These are phyloP conservation scores for Xylaria sp. DNA, from an alignment of 2,329 filamentous ascomycete genomes.

Conservation along the genomic window DNA sequence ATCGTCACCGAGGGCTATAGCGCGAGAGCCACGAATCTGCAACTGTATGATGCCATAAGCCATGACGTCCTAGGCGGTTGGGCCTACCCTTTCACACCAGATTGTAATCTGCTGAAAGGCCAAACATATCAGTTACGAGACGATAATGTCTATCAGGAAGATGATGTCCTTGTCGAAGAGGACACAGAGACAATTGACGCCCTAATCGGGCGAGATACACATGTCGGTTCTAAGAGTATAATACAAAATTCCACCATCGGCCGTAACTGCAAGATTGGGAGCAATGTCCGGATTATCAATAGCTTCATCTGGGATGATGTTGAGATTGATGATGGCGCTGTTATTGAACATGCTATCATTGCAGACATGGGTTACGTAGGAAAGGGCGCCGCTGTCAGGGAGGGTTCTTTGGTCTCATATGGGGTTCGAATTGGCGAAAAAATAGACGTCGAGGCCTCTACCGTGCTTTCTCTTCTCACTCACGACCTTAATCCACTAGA, in stretches of 20 bases:
- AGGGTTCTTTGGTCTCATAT: conserved; percentile 82
- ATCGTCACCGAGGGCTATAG: conserved; percentile 86
- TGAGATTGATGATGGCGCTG: conserved; percentile 77
- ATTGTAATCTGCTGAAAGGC: conserved; percentile 82
- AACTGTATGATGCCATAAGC: conserved; percentile 89
- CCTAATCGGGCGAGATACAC: conserved; percentile 80
- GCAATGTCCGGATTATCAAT: conserved; percentile 80
- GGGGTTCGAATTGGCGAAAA: conserved; percentile 76
- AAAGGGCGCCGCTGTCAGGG: conserved; percentile 72
- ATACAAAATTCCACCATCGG: conserved; percentile 85
- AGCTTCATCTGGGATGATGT: conserved; percentile 91
- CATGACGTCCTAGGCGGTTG: conserved; percentile 87
- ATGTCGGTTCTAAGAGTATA: conserved; percentile 75
- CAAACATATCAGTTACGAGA: conserved; percentile 79
- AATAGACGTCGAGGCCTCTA: conserved; percentile 55
- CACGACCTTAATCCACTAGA: conserved; percentile 52
- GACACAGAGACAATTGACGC: conserved; percentile 77
- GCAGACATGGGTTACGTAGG: conserved; percentile 79
- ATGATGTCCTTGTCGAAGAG: conserved; percentile 76
- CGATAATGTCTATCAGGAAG: conserved; percentile 80
- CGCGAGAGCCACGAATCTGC: conserved; percentile 84
- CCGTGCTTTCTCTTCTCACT: conserved; percentile 53
- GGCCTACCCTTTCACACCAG: conserved; percentile 89
- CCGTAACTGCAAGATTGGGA: conserved; percentile 85
- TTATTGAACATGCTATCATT: conserved; percentile 77